These are phyloP conservation scores for Dryas drummondii DNA, from an alignment of 306 rosid species.

Conservation along the genomic window DNA sequence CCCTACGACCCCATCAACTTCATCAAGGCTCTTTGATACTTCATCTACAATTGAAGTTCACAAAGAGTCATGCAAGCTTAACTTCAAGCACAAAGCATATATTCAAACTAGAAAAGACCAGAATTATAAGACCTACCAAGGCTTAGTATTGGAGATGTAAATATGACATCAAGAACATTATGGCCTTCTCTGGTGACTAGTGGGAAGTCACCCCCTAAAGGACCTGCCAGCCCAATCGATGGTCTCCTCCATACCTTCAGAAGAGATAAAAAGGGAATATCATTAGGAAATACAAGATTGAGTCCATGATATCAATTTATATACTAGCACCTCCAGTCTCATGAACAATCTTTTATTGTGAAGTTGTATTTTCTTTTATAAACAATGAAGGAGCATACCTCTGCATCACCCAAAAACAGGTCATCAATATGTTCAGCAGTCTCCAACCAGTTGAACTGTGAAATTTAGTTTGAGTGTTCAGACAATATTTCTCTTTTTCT, in stretches of 20 bases:
- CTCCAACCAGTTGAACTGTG: constrained; percentile 78
- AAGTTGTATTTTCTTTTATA: constrained; percentile 6
- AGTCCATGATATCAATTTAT: neutral
- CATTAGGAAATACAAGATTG: constrained; percentile 4
- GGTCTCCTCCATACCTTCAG: constrained; percentile 89
- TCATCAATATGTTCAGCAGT: constrained; percentile 90
- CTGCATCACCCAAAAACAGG: constrained; percentile 82
- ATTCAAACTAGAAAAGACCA: constrained; percentile 11
- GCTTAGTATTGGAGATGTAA: constrained; percentile 78
- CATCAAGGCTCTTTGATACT: constrained; percentile 61
- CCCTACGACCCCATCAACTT: constrained; percentile 62
- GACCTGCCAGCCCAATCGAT: constrained; percentile 68
- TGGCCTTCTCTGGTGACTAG: constrained; percentile 77
- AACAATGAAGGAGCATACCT: constrained; percentile 42
- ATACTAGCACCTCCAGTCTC: neutral
- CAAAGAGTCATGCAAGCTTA: constrained; percentile 12
- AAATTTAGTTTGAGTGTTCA: constrained; percentile 34
- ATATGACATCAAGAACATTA: constrained; percentile 79
- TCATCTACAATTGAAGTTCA: constrained; percentile 50
- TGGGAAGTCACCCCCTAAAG: constrained; percentile 78
- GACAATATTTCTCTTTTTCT: constrained; percentile 4
- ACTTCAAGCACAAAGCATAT: neutral
- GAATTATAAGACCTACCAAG: constrained; percentile 48
- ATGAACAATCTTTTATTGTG: neutral
- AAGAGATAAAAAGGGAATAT: constrained; percentile 10